phyloP scores from a whole-genome alignment of 331 rosid genomes.

The Malus hybrid region DNA sequence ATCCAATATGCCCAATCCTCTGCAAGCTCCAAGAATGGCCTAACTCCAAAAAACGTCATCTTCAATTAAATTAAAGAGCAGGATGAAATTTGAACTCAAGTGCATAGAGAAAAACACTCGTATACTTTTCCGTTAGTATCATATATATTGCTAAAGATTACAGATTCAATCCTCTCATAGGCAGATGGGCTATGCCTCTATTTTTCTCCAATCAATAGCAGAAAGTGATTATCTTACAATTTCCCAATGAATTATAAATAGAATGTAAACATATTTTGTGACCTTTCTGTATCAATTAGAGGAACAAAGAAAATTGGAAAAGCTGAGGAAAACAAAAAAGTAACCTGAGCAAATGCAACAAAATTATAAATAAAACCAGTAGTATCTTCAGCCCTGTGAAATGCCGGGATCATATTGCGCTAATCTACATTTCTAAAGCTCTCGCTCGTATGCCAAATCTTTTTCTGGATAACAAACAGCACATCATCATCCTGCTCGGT shows the following conservation, averaged over 20 bases:
- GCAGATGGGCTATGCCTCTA: not conserved
- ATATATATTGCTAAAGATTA: not conserved
- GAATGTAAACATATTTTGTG: not conserved
- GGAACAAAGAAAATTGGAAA: conserved; percentile 4
- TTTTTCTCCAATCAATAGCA: not conserved
- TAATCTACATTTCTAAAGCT: conserved; percentile 38
- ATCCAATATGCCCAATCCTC: too few relatives aligned
- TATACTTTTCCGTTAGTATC: not conserved
- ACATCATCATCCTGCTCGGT: conserved; percentile 23
- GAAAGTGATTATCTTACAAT: conserved; percentile 11
- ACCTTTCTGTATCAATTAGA: conserved; percentile 1
- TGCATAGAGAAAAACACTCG: not conserved
- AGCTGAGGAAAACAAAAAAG: not conserved
- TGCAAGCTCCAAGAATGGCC: too few relatives aligned
- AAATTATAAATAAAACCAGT: conserved; percentile 20
- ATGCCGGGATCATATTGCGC: not conserved
- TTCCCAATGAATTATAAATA: conserved; percentile 18
- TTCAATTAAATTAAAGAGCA: too few relatives aligned
- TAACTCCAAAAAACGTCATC: too few relatives aligned
- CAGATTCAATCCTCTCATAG: not conserved
- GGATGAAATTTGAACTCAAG: not conserved
- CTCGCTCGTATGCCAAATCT: conserved; percentile 47
- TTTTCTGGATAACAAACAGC: conserved; percentile 37
- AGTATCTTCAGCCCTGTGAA: not conserved
- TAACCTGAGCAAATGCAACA: conserved; percentile 13